These are phyloP conservation scores for Cymbidium sinense DNA, from an alignment of 106 monocot genomes.

Conservation along the genomic window DNA sequence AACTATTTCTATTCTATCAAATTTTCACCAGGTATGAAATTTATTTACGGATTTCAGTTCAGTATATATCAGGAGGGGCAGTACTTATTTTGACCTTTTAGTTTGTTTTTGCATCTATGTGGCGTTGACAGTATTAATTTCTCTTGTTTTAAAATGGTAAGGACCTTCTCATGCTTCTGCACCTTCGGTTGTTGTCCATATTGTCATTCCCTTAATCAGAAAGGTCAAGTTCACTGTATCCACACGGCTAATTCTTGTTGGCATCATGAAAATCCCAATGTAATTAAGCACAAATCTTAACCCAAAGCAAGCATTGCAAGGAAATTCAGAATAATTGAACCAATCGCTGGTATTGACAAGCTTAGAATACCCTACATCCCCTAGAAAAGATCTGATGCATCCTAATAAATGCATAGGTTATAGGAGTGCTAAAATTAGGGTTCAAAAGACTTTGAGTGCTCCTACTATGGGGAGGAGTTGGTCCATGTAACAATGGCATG, in stretches of 20 bases:
- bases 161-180: neutral
- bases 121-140: neutral
- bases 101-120: neutral
- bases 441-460: too few species aligned
- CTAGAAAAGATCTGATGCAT: too few species aligned
- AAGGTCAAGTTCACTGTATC: neutral
- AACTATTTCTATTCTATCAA: neutral
- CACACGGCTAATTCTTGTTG: neutral
- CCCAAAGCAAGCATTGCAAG: neutral
- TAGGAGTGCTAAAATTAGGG: too few species aligned
- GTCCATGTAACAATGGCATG: too few species aligned
- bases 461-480: too few species aligned
- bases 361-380: too few species aligned
- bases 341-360: too few species aligned
- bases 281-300: neutral
- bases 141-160: slow-evolving; percentile 1
- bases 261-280: neutral
- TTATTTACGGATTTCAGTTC: neutral
- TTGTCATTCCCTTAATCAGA: neutral
- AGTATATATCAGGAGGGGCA: neutral
- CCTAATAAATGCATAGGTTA: too few species aligned
- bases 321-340: neutral
- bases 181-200: neutral
- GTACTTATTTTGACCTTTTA: neutral
- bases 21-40: neutral